Evolutionary conservation across 306 rosid genomes (phyloP).

Genomic region (Cyamopsis tetragonoloba): DNA sequence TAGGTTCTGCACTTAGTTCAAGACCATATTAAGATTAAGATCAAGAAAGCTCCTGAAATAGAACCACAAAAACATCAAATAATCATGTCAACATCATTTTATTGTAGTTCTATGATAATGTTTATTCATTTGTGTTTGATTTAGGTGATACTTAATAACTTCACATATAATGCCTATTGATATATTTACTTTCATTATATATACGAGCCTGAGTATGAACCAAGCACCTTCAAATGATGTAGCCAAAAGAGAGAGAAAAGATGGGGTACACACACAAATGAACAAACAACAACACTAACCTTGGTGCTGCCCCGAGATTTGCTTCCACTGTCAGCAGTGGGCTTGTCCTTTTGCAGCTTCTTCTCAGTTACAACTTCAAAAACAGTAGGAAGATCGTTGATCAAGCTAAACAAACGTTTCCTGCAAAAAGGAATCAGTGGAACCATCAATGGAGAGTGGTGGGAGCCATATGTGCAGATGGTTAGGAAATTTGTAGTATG

Average conservation of each 20-base stretch:
- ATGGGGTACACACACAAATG: neutral
- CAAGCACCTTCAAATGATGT: neutral
- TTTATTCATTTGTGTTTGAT: neutral
- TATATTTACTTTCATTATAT: neutral
- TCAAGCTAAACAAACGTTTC: constrained; percentile 92
- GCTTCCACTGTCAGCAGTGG: constrained; percentile 92
- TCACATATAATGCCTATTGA: neutral
- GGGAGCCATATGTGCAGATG: constrained; percentile 2
- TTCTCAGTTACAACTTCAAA: constrained; percentile 97
- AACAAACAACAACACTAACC: constrained; percentile 40
- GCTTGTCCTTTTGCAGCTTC: constrained; percentile 84
- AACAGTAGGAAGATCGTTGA: constrained; percentile 96
- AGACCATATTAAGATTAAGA: neutral
- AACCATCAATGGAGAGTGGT: constrained; percentile 11
- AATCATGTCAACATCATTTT: neutral
- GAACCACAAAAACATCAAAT: neutral
- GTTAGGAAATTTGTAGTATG: neutral
- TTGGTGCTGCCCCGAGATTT: constrained; percentile 84
- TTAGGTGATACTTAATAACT: neutral
- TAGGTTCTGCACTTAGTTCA: neutral
- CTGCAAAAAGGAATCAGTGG: constrained; percentile 48
- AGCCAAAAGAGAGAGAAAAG: neutral
- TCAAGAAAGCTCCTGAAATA: constrained; percentile 3
- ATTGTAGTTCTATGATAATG: neutral
- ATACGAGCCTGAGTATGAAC: neutral